Conservation (phyloP, 2,329 filamentous ascomycete species). For the Cryphonectria parasitica region DNA sequence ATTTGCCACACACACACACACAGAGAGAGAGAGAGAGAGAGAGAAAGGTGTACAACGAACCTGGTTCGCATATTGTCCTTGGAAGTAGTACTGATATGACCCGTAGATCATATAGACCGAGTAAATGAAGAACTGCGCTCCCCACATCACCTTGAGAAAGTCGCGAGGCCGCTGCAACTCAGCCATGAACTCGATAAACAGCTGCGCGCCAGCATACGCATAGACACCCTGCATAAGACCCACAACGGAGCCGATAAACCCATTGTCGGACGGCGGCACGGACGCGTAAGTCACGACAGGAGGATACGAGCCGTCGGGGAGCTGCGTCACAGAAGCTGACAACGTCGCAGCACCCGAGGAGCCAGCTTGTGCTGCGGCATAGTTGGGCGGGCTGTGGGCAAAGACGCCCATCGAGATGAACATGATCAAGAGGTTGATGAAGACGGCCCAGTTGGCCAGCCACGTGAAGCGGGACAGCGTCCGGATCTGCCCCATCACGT, state of each 20-base stretch:
- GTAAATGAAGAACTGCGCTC: conserved; percentile 45
- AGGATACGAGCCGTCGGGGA: conserved; percentile 37
- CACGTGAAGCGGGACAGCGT: conserved; percentile 56
- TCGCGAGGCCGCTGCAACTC: conserved; percentile 48
- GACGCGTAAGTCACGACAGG: conserved; percentile 42
- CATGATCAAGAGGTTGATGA: conserved; percentile 56
- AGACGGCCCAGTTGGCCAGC: conserved; percentile 57
- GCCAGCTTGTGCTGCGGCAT: conserved; percentile 37
- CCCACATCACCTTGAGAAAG: conserved; percentile 45
- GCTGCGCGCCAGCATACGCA: conserved; percentile 58
- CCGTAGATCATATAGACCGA: conserved; percentile 44
- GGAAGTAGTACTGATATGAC: conserved; percentile 44
- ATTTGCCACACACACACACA: no score
- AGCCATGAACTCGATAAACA: conserved; percentile 60
- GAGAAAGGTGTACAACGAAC: not conserved
- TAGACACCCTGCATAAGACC: conserved; percentile 57
- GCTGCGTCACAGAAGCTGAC: conserved; percentile 35
- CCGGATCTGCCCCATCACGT: conserved; percentile 56
- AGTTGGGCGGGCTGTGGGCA: conserved; percentile 53
- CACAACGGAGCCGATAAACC: conserved; percentile 49
- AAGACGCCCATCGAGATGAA: conserved; percentile 58
- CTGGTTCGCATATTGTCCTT: conserved; percentile 46
- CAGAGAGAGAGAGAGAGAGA: not conserved
- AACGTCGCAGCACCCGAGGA: conserved; percentile 36
- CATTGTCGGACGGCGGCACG: conserved; percentile 45